phyloP scores from a whole-genome alignment of 2,329 filamentous ascomycete genomes.

The Endoconidiophora polonica region DNA sequence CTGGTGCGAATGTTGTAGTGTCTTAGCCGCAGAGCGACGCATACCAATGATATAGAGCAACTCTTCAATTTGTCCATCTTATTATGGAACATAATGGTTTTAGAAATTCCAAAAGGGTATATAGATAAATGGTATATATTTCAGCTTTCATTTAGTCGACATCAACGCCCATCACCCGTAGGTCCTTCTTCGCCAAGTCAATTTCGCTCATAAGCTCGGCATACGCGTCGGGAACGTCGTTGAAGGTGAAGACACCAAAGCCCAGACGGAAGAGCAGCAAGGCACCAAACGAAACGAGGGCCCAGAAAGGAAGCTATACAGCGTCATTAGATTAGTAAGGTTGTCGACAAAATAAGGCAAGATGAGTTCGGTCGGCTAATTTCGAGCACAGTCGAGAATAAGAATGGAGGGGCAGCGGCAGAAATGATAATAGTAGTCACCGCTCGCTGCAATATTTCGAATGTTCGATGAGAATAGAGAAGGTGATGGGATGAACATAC shows the following conservation, averaged over 20 bases:
- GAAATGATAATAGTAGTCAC: background rate
- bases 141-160: constrained; percentile 43
- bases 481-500: constrained; percentile 36
- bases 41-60: too few relatives aligned
- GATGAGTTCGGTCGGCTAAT: too few relatives aligned
- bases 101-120: too few relatives aligned
- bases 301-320: constrained; percentile 79
- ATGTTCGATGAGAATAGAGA: background rate
- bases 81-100: too few relatives aligned
- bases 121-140: background rate
- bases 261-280: constrained; percentile 86
- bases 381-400: too few relatives aligned
- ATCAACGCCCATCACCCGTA: constrained; percentile 58
- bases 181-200: constrained; percentile 54
- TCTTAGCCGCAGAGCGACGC: too few relatives aligned
- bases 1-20: too few relatives aligned
- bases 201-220: constrained; percentile 79
- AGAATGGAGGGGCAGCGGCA: background rate
- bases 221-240: constrained; percentile 76
- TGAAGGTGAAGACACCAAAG: constrained; percentile 86
- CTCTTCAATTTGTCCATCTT: too few relatives aligned
- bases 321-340: background rate
- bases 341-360: background rate
- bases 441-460: background rate
- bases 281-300: constrained; percentile 75